phyloP scores from a whole-genome alignment of 306 rosid species.

The Acacia crassicarpa region DNA sequence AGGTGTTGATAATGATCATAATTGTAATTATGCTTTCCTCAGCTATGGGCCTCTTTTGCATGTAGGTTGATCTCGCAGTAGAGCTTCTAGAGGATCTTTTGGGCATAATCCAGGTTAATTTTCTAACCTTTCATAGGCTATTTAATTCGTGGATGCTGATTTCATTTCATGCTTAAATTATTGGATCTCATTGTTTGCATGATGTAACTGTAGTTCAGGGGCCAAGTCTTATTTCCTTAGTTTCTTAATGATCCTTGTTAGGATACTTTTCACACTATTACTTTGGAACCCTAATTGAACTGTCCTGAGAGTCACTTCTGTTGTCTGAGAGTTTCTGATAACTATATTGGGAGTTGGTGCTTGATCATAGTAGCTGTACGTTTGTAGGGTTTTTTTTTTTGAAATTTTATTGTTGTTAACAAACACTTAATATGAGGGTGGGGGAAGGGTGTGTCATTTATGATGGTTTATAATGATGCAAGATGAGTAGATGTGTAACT shows the following conservation, averaged over 20 bases:
- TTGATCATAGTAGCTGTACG: background rate
- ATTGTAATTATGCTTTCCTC: constrained; percentile 21
- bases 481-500: background rate
- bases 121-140: background rate
- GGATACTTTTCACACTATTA: constrained; percentile 8
- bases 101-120: constrained; percentile 77
- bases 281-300: background rate
- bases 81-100: constrained; percentile 95
- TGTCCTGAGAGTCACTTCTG: background rate
- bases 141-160: background rate
- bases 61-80: constrained; percentile 82
- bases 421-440: background rate
- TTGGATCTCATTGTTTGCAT: constrained; percentile 9
- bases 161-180: constrained; percentile 16
- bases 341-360: background rate
- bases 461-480: background rate
- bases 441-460: background rate
- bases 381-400: background rate
- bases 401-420: background rate
- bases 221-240: background rate
- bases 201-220: background rate
- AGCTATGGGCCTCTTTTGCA: constrained; percentile 29
- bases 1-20: background rate
- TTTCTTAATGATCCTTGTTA: background rate
- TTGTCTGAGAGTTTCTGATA: background rate